Conservation (phyloP, 2,329 filamentous ascomycete genomes). For the Shiraia bambusicola region DNA sequence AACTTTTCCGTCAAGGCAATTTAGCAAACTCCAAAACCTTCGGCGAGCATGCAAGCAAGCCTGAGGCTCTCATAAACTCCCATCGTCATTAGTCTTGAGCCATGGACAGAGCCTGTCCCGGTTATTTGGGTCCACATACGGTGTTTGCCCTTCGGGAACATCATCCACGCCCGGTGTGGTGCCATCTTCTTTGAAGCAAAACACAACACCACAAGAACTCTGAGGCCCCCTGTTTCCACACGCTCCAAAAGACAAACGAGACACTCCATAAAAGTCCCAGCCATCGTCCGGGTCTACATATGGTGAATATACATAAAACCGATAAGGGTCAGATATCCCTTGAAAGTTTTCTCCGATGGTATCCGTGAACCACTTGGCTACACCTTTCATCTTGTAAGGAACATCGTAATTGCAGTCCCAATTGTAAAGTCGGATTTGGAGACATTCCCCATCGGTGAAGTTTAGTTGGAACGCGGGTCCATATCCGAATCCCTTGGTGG, state of each 20-base stretch:
- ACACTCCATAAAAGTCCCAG: slow-evolving; percentile 3
- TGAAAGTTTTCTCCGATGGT: background rate
- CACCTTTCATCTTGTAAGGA: slow-evolving; percentile 3
- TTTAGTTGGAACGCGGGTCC: slow-evolving; percentile 3
- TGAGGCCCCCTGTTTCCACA: slow-evolving; percentile 10
- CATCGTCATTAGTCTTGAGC: slow-evolving; percentile 1
- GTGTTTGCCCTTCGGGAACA: slow-evolving; percentile 5
- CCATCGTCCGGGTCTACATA: slow-evolving; percentile 10
- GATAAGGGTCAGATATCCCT: background rate
- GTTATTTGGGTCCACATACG: slow-evolving; percentile 7
- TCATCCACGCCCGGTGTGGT: background rate
- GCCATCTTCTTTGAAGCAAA: slow-evolving; percentile 4
- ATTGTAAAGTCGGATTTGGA: slow-evolving; percentile 6
- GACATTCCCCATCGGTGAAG: slow-evolving; percentile 7
- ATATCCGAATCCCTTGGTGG: background rate
- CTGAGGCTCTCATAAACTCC: too few species aligned
- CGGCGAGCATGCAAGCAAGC: too few species aligned
- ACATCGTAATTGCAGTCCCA: slow-evolving; percentile 9
- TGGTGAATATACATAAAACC: slow-evolving; percentile 1
- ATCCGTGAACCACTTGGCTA: slow-evolving; percentile 4
- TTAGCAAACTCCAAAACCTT: too few species aligned
- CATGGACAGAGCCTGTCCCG: slow-evolving; percentile 6
- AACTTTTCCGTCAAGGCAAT: too few species aligned
- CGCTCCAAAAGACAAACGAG: slow-evolving; percentile 6
- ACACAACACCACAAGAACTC: slow-evolving; percentile 3